Evolutionary conservation across 2,329 filamentous ascomycete species (phyloP).

Genomic region (Fusarium torreyae): DNA sequence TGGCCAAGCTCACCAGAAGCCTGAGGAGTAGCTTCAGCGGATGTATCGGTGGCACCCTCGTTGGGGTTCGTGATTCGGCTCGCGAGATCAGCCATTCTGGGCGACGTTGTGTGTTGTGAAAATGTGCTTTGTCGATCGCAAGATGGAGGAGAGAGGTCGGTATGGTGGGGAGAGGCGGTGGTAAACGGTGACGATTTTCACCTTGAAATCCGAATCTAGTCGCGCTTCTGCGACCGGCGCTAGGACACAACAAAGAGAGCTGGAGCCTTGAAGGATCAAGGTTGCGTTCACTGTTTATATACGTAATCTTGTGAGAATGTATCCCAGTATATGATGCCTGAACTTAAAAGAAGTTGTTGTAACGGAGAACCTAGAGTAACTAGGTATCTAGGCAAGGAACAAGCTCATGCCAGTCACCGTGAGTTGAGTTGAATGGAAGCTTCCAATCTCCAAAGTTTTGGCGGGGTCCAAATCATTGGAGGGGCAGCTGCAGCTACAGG

Average conservation of each 20-base stretch:
- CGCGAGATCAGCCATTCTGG: constrained; percentile 65
- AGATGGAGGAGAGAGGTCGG: constrained; percentile 31
- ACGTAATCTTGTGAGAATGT: background rate
- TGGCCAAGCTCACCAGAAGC: constrained; percentile 53
- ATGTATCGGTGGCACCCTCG: constrained; percentile 45
- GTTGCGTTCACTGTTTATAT: constrained; percentile 6
- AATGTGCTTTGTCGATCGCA: constrained; percentile 15
- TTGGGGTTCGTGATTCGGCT: constrained; percentile 66
- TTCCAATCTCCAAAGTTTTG: constrained; percentile 46
- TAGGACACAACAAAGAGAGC: constrained; percentile 10
- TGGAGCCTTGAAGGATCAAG: background rate
- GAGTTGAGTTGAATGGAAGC: constrained; percentile 19
- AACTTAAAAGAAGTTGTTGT: background rate
- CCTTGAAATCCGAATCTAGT: constrained; percentile 29
- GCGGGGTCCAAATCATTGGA: constrained; percentile 53
- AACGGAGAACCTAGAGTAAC: constrained; percentile 22
- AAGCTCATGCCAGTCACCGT: constrained; percentile 29
- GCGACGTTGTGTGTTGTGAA: constrained; percentile 6
- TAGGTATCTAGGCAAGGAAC: constrained; percentile 32
- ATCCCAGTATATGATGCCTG: background rate
- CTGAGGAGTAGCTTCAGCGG: constrained; percentile 36
- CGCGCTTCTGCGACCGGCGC: constrained; percentile 22
- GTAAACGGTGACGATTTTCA: constrained; percentile 36
- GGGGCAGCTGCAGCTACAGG: constrained; percentile 48
- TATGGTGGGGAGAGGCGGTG: constrained; percentile 32